Base-by-base conservation (phyloP, 2,329 filamentous ascomycete genomes). In the Calonectria pseudoturangicola region DNA sequence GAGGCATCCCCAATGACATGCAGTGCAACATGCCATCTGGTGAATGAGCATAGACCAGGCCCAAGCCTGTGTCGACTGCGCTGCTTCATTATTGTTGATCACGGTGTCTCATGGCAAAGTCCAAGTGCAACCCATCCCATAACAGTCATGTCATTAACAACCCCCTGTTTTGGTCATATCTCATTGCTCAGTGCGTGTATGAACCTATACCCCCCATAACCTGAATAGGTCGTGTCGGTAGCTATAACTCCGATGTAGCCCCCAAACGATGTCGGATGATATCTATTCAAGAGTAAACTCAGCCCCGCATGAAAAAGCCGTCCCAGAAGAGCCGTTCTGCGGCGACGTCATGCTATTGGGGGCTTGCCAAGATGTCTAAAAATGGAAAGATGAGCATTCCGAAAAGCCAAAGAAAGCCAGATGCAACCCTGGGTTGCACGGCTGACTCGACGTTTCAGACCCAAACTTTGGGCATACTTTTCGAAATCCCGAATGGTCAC, bases 401-500 rank as follows among this genome's bases (percentile, higher is more conserved):
- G 13, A 41, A 39, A 60, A 41, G 33, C 54, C 54, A 21, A 60
- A 12, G 33, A 60, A 60, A 41, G 33, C 54, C 54, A 36, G 36
- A 27, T 25, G 33, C 30, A 36, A 58, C 54, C 21, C 33, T 15
- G 9, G 21, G 36, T 28, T n/a, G 36, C 33, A 60, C 41, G 36
- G 39, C 33, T 2, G 27, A 60, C 54, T 41, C 18, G 54, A 25
- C 7, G 54, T 60, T 60, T 60, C 54, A 60, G 36, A 60, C 21
- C n/a, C 21, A 13, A 41, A 15, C 21, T 10, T 27, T 36, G 36
- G 6, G 33, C 33, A 18, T 41, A 7, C n/a, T 3, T 41, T 60
- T 60, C 6, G 54, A 60, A 48, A 28, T 27, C 8, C 36, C 36
- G 36, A 60, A 13, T 18, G 54, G 16, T n/a, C 33, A 36, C 10